Conservation (phyloP, 805 yeast species). For the Candida dajiaensis region DNA sequence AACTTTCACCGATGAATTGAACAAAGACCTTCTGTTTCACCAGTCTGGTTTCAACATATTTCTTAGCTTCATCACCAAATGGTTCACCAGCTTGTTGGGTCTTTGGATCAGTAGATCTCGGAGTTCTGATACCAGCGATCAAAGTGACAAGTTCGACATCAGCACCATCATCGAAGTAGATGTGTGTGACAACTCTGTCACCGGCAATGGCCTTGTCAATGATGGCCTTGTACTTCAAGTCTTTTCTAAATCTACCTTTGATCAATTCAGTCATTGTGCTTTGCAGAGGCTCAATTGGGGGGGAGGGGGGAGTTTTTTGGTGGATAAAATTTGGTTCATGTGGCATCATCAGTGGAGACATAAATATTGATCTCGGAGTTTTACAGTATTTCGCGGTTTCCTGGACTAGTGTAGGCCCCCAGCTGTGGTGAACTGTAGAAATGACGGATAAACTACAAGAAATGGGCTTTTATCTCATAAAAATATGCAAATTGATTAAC, state of each 20-base stretch:
- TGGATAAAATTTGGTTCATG: background rate
- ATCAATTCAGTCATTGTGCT: constrained; percentile 14
- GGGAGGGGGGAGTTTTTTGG: too few relatives aligned
- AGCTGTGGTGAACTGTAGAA: too few relatives aligned
- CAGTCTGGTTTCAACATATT: constrained; percentile 56
- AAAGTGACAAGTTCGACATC: constrained; percentile 57
- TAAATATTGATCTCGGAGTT: too few relatives aligned
- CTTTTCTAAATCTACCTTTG: constrained; percentile 23
- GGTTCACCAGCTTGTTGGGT: constrained; percentile 41
- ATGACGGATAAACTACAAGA: too few relatives aligned
- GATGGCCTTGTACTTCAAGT: constrained; percentile 36
- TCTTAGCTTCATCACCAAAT: constrained; percentile 59
- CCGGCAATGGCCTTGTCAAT: constrained; percentile 77
- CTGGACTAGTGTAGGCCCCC: too few relatives aligned
- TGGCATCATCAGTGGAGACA: too few relatives aligned
- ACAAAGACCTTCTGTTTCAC: constrained; percentile 56
- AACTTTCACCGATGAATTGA: constrained; percentile 52
- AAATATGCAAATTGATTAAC: too few relatives aligned
- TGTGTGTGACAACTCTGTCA: constrained; percentile 64
- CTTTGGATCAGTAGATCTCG: constrained; percentile 52
- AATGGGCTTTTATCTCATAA: too few relatives aligned
- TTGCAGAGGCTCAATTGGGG: too few relatives aligned
- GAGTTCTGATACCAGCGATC: constrained; percentile 70
- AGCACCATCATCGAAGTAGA: constrained; percentile 38
- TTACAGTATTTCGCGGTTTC: too few relatives aligned